These are phyloP conservation scores for Irpex rosettiformis DNA, from an alignment of 1,284 basidiomycete species.

Conservation along the genomic window DNA sequence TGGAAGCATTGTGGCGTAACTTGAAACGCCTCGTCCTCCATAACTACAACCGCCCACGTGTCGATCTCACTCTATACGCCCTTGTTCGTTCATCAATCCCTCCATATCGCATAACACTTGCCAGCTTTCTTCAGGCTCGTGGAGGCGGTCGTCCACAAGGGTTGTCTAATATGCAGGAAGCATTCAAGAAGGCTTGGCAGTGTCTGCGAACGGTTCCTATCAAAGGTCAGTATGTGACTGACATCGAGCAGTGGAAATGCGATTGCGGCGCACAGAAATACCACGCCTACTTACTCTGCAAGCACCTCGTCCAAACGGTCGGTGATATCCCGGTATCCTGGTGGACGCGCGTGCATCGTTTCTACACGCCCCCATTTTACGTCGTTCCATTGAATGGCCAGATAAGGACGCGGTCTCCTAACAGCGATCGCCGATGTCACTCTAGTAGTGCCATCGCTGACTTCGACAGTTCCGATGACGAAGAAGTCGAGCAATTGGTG, in stretches of 20 bases:
- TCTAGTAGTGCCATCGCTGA: not conserved
- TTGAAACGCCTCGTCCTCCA: conserved; percentile 14
- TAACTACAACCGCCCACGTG: conserved; percentile 12
- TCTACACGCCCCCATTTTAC: conserved; percentile 16
- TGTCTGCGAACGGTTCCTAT: conserved; percentile 6
- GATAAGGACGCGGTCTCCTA: not conserved
- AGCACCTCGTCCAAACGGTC: conserved; percentile 16
- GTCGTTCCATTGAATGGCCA: conserved; percentile 6
- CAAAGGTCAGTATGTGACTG: conserved; percentile 12
- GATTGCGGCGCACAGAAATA: conserved; percentile 20
- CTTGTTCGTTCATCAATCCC: conserved; percentile 13
- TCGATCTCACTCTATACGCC: conserved; percentile 10
- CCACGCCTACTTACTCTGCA: conserved; percentile 17
- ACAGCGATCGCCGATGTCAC: not conserved
- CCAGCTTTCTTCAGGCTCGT: not conserved
- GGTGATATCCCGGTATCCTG: conserved; percentile 4
- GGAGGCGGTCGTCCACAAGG: not conserved
- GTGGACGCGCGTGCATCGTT: conserved; percentile 11
- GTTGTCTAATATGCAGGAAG: conserved; percentile 5
- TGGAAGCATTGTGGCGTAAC: conserved; percentile 16
- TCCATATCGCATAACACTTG: conserved; percentile 10
- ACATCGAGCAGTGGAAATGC: conserved; percentile 13
- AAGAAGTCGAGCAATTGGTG: not conserved
- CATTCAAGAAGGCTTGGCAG: conserved; percentile 4
- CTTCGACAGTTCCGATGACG: not conserved